Evolutionary conservation across 2,329 filamentous ascomycete genomes (phyloP).

Genomic region (Macroventuria anomochaeta): DNA sequence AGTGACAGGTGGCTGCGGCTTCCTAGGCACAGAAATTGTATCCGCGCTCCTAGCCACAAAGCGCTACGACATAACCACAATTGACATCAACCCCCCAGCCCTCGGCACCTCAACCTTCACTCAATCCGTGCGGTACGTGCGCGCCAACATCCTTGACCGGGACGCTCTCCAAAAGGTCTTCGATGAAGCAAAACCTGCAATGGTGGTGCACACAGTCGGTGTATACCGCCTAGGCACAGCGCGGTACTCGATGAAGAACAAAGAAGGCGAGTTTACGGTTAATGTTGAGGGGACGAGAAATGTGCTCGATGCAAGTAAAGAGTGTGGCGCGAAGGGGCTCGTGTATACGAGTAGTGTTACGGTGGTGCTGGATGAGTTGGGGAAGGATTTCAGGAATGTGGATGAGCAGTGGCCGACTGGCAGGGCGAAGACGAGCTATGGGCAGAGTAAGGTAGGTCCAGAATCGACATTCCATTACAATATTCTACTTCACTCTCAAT

Average conservation of each 20-base stretch:
- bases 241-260: constrained; percentile 49
- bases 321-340: constrained; percentile 75
- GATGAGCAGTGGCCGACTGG: constrained; percentile 83
- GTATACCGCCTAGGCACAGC: constrained; percentile 48
- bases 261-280: constrained; percentile 72
- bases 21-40: constrained; percentile 53
- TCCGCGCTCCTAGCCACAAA: constrained; percentile 47
- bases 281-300: constrained; percentile 87
- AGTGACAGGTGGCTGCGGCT: constrained; percentile 57
- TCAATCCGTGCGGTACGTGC: constrained; percentile 42
- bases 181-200: constrained; percentile 70
- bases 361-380: constrained; percentile 79
- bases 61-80: constrained; percentile 49
- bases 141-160: constrained; percentile 50
- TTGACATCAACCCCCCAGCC: constrained; percentile 49
- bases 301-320: constrained; percentile 75
- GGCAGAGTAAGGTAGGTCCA: constrained; percentile 79
- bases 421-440: constrained; percentile 77
- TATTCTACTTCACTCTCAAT: neutral
- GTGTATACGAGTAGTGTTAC: constrained; percentile 93
- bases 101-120: constrained; percentile 36
- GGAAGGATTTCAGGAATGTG: constrained; percentile 79
- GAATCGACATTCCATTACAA: neutral
- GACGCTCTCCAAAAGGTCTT: constrained; percentile 57
- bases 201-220: constrained; percentile 88